Evolutionary conservation across 768 basidiomycete species (phyloP).

Genomic region (Rhodosporidiobolus sp.): DNA sequence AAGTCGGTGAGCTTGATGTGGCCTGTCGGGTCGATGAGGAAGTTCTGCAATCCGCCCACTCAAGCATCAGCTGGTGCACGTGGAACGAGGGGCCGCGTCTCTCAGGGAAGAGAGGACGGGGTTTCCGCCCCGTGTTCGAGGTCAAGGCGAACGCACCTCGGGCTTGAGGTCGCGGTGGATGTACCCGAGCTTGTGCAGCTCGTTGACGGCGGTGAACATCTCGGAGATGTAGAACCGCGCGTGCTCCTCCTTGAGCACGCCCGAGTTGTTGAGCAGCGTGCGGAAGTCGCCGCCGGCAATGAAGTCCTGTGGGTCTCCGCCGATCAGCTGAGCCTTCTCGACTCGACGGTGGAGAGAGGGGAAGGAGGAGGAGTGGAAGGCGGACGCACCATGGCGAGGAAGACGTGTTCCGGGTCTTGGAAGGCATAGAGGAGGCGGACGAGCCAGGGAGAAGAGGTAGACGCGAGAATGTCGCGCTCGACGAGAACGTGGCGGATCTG

Average conservation of each 20-base stretch:
- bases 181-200: conserved; percentile 94
- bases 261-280: conserved; percentile 94
- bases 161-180: conserved; percentile 98
- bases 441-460: conserved; percentile 96
- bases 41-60: conserved; percentile 69
- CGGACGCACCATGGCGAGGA: conserved; percentile 74
- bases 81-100: no score
- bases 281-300: conserved; percentile 98
- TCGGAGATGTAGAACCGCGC: conserved; percentile 95
- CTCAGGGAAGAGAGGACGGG: no score
- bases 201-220: conserved; percentile 92
- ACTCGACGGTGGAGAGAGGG: rapidly evolving
- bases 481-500: conserved; percentile 96
- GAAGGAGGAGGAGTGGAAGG: background rate
- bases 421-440: conserved; percentile 93
- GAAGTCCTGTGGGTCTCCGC: conserved; percentile 60
- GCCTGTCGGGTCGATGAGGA: conserved; percentile 88
- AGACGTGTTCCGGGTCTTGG: conserved; percentile 85
- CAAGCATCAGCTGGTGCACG: no score
- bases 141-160: conserved; percentile 65
- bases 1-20: conserved; percentile 99
- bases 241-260: conserved; percentile 94
- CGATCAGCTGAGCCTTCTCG: background rate
- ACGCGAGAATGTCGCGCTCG: conserved; percentile 94
- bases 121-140: no score